Evolutionary conservation across 805 yeast genomes (phyloP), one percentile per base, ranked within the genome.

Genomic region (Huiozyma sinensis): DNA sequence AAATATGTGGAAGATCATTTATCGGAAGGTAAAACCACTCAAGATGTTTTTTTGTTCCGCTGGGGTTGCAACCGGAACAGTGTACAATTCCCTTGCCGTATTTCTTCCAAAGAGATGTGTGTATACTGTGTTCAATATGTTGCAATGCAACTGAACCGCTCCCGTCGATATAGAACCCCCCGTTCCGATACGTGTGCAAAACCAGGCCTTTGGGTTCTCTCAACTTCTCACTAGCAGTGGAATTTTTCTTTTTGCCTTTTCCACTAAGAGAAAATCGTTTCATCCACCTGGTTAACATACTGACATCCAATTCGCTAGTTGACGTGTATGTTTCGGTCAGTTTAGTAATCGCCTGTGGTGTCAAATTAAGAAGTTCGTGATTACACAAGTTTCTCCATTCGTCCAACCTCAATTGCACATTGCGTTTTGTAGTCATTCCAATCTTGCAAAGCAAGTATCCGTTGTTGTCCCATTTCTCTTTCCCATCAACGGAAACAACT

Each of bases 11-110:
- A 34, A 61, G 46, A 9, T 60, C 57, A 6, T 32, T 28, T 2
- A 57, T 50, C 6, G 62, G 59, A 6, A 61, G 50, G 35, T 50
- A 43, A 32, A 55, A 53, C 61, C 63, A 58, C 42, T 58, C 64
- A 4, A 43, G 43, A 46, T 62, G 64, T 36, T 51, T 49, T 28
- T 51, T 55, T 8, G 49, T 36, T 7, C 51, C 51, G 6, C 36
- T 37, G 2, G 47, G 49, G 36, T 49, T 53, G 50, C 65, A 60
- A 5, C 61, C 64, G 33, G 51, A 48, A 39, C 65, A 60, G 44
- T 54, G 47, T 13, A 58, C 45, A 5, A 54, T 34, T 0, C 63
- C 64, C 40, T 56, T 55, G 0, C 64, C 65, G 30, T 52, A 58
- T 36, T 50, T 48, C 40, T 52, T 48, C 65, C 64, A 59, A 29